Evolutionary conservation across 441 rosid species (phyloP).

Genomic region (Cnidoscolus chayamansa): DNA sequence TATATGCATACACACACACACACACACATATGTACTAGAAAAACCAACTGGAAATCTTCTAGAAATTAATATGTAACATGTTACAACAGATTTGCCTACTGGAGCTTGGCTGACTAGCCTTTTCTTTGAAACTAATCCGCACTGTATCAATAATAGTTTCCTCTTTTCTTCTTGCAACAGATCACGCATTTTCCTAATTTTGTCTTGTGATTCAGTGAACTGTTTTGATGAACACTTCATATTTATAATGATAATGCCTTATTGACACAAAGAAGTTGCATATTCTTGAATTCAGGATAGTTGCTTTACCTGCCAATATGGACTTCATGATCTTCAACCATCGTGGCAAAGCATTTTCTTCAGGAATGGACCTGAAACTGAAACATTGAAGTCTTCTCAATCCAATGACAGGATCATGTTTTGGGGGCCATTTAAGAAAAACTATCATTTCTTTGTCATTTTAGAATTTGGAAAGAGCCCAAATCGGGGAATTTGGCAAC

Average conservation of each 20-base stretch:
- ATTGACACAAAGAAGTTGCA: conserved; percentile 10
- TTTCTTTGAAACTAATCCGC: too few relatives aligned
- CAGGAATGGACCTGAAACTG: conserved; percentile 54
- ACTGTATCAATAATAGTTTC: too few relatives aligned
- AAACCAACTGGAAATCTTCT: too few relatives aligned
- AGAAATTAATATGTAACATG: too few relatives aligned
- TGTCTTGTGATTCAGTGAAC: too few relatives aligned
- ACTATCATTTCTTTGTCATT: background rate
- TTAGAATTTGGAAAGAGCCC: background rate
- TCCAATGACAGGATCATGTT: background rate
- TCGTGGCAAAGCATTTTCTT: conserved; percentile 61
- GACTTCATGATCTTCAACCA: conserved; percentile 94
- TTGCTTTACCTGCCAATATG: conserved; percentile 64
- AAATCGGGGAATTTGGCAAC: conserved; percentile 2
- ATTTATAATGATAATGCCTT: background rate
- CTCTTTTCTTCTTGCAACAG: too few relatives aligned
- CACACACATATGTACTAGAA: too few relatives aligned
- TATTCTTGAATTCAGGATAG: conserved; percentile 56
- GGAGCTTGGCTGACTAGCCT: too few relatives aligned
- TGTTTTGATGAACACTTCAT: too few relatives aligned
- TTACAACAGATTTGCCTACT: too few relatives aligned
- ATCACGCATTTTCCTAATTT: too few relatives aligned
- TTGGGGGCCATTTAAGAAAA: background rate
- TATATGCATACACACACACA: too few relatives aligned
- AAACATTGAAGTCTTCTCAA: conserved; percentile 28